A percentile compares a stretch with the other conserved stretches of the same genome.
These are phyloP conservation scores for Eucalyptus pauciflora DNA, from an alignment of 345 rosid species.

Conservation along the genomic window DNA sequence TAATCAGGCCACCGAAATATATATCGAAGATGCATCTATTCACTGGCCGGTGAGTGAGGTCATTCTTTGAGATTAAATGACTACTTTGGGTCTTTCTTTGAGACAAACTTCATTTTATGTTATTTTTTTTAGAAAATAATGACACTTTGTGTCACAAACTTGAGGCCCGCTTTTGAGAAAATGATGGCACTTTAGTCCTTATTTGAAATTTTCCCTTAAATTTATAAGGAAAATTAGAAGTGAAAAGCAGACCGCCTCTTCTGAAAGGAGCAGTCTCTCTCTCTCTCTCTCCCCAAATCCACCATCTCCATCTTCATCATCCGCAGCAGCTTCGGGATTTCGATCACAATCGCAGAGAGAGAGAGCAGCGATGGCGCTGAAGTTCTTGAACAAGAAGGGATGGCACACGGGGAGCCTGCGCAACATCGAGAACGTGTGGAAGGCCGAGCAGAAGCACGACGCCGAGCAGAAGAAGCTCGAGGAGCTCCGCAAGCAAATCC, in stretches of 20 bases:
- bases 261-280: neutral
- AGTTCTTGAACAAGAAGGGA: constrained; percentile 99
- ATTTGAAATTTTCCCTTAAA: too few species aligned
- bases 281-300: neutral
- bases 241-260: neutral
- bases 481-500: constrained; percentile 91
- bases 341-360: neutral
- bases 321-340: neutral
- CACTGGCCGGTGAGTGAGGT: too few species aligned
- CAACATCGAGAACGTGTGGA: constrained; percentile 97
- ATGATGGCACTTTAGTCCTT: too few species aligned
- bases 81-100: too few species aligned
- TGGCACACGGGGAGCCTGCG: constrained; percentile 98
- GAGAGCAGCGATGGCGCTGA: constrained; percentile 52
- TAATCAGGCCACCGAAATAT: too few species aligned
- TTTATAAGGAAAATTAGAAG: neutral
- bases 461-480: constrained; percentile 93
- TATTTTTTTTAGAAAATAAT: too few species aligned
- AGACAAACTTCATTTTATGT: too few species aligned
- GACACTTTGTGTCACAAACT: too few species aligned
- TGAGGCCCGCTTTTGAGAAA: too few species aligned
- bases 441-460: constrained; percentile 97
- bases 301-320: neutral
- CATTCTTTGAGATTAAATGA: too few species aligned
- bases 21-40: too few species aligned